phyloP scores from a whole-genome alignment of 352 stramenopile species.

The Peronospora tabacina region DNA sequence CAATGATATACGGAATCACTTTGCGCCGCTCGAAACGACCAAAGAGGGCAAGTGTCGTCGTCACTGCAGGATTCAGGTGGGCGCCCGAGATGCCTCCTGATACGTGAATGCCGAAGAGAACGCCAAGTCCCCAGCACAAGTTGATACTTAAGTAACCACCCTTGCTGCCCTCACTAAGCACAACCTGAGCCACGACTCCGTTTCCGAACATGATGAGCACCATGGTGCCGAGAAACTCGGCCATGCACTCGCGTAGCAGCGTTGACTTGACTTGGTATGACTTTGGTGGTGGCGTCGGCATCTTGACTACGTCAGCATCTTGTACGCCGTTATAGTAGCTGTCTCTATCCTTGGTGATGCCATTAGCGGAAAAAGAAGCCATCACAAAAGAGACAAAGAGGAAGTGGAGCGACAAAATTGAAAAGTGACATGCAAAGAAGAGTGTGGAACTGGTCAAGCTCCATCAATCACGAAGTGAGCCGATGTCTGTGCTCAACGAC shows the following conservation, averaged over 20 bases:
- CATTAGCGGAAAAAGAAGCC: conserved; percentile 21
- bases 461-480: too few species aligned
- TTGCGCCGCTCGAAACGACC: conserved; percentile 37
- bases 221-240: conserved; percentile 56
- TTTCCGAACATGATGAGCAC: conserved; percentile 62
- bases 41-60: conserved; percentile 43
- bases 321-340: conserved; percentile 28
- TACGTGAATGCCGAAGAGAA: conserved; percentile 62
- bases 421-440: not conserved
- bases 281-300: conserved; percentile 11
- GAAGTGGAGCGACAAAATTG: not conserved
- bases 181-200: conserved; percentile 54
- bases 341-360: conserved; percentile 22
- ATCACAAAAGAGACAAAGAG: conserved; percentile 1
- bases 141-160: conserved; percentile 67
- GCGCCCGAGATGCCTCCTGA: conserved; percentile 46
- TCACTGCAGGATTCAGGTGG: conserved; percentile 65
- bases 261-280: conserved; percentile 33
- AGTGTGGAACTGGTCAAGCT: too few species aligned
- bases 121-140: conserved; percentile 62
- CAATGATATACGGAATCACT: conserved; percentile 42
- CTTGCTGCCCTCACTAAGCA: conserved; percentile 40
- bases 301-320: conserved; percentile 20
- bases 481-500: too few species aligned
- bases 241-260: conserved; percentile 46